phyloP scores from a whole-genome alignment of 495 filamentous ascomycete species.

The Lepidopterella palustris region DNA sequence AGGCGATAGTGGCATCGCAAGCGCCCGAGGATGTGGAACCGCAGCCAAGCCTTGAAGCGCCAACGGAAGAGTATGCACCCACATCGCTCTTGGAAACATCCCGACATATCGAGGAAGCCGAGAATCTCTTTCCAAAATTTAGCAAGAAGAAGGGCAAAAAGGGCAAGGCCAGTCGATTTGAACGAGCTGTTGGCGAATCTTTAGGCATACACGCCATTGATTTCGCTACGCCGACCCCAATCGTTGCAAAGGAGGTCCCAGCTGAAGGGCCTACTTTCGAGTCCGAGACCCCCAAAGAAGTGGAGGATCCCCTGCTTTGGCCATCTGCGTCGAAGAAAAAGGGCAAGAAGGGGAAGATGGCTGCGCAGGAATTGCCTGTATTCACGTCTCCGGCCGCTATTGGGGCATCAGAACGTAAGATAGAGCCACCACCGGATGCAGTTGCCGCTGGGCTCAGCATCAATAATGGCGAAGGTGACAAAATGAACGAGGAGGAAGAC shows the following conservation, averaged over 20 bases:
- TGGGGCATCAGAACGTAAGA: not conserved
- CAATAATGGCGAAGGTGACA: not conserved
- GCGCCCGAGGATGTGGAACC: not conserved
- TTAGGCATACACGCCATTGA: not conserved
- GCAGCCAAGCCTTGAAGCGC: not conserved
- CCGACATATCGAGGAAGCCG: not conserved
- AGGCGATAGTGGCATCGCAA: not conserved
- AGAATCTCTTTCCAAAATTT: not conserved
- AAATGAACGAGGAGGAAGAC: not conserved
- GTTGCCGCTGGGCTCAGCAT: not conserved
- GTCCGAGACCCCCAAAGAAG: not conserved
- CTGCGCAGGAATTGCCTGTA: not conserved
- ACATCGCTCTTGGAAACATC: not conserved
- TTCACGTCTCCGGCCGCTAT: not conserved
- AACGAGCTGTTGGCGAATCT: not conserved
- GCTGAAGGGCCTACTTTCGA: not conserved
- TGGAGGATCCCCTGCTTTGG: not conserved
- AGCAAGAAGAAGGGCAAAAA: conserved; percentile 25
- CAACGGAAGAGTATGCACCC: not conserved
- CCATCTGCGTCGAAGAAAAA: conserved; percentile 13
- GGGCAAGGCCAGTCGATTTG: conserved; percentile 20
- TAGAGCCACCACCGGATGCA: not conserved
- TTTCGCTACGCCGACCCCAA: not conserved
- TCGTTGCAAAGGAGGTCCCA: not conserved
- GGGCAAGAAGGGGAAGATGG: conserved; percentile 14